Percentiles rank a stretch among this genome's conserved stretches.
These are phyloP conservation scores for Pichia kudriavzevii DNA, from an alignment of 1,139 yeast genomes.

Conservation along the genomic window DNA sequence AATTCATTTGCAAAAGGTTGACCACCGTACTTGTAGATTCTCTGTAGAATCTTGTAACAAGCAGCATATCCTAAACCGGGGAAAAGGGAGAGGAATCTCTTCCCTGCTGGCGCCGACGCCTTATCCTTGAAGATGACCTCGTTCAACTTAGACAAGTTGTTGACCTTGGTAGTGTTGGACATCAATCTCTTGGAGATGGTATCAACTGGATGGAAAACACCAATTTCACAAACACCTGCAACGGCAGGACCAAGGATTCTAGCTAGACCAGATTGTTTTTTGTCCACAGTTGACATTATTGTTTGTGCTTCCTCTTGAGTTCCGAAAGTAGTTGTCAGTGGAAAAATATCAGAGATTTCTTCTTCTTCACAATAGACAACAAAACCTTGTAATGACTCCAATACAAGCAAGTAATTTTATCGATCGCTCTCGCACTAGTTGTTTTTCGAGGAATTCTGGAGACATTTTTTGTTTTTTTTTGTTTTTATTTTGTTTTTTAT, in stretches of 20 bases:
- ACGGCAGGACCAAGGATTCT: conserved; percentile 94
- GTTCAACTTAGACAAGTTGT: conserved; percentile 62
- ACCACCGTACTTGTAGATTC: conserved; percentile 98
- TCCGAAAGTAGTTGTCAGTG: too few relatives aligned
- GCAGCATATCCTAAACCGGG: conserved; percentile 99
- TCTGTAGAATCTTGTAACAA: conserved; percentile 88
- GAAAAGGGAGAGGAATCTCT: conserved; percentile 75
- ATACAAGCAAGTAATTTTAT: background rate
- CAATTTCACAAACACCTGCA: conserved; percentile 95
- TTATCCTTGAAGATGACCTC: conserved; percentile 78
- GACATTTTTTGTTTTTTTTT: background rate
- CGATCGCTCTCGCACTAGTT: background rate
- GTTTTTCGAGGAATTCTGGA: background rate
- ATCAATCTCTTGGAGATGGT: conserved; percentile 95
- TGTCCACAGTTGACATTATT: conserved; percentile 38
- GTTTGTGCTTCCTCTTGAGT: background rate
- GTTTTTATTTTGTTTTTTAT: background rate
- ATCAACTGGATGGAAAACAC: conserved; percentile 97
- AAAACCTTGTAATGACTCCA: too few relatives aligned
- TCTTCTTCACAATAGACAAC: too few relatives aligned
- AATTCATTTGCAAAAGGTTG: conserved; percentile 98
- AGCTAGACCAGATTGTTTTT: conserved; percentile 84
- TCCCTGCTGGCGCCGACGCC: conserved; percentile 62
- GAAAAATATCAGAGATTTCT: too few relatives aligned
- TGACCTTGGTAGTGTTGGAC: conserved; percentile 81